These are phyloP conservation scores for Ilex aquifolium DNA, from an alignment of 257 asterid genomes.

Conservation along the genomic window DNA sequence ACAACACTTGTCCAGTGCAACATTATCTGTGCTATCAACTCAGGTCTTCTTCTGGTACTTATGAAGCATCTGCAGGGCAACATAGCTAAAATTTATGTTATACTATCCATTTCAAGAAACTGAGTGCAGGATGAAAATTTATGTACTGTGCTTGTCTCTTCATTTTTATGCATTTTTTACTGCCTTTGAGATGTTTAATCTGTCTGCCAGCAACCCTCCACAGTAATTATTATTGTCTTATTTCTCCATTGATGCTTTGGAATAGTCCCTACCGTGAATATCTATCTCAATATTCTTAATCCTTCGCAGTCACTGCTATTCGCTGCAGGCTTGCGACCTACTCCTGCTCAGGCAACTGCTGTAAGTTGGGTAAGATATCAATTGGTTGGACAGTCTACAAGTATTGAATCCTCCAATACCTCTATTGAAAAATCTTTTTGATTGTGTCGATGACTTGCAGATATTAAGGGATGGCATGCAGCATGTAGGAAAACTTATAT, in stretches of 20 bases:
- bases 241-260: slow-evolving; percentile 7
- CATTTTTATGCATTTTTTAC: neutral
- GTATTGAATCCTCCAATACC: neutral
- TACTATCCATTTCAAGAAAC: too few species aligned
- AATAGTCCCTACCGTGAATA: slow-evolving; percentile 13
- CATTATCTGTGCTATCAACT: slow-evolving; percentile 87
- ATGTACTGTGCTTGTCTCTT: neutral
- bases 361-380: slow-evolving; percentile 81
- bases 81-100: neutral
- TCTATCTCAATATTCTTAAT: slow-evolving; percentile 31
- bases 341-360: slow-evolving; percentile 99
- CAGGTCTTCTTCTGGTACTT: slow-evolving; percentile 61
- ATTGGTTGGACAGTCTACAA: slow-evolving; percentile 10
- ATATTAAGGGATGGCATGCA: slow-evolving; percentile 94
- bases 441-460: slow-evolving; percentile 35
- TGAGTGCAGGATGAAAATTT: neutral
- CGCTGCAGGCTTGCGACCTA: slow-evolving; percentile 99
- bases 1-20: slow-evolving; percentile 92
- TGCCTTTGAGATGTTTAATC: neutral
- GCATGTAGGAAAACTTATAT: slow-evolving; percentile 88
- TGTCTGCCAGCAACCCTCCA: neutral
- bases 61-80: slow-evolving; percentile 7
- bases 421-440: slow-evolving; percentile 4
- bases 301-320: slow-evolving; percentile 87
- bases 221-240: neutral